phyloP scores from a whole-genome alignment of 2,329 filamentous ascomycete genomes.

The Biscogniauxia sp. region DNA sequence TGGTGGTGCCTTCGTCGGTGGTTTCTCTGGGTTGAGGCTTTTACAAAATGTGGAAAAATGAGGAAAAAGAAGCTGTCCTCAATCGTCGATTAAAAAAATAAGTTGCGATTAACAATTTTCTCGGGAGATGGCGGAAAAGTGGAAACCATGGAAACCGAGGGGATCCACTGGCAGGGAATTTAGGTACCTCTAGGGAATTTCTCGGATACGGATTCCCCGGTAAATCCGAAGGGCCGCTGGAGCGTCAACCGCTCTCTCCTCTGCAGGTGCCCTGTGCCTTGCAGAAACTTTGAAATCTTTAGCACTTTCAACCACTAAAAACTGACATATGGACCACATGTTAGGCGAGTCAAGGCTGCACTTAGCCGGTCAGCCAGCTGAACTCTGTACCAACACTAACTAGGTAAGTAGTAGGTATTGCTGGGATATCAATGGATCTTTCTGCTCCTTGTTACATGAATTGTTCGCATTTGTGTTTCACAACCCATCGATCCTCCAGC shows the following conservation, averaged over 20 bases:
- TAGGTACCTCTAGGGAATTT: slow-evolving; percentile 9
- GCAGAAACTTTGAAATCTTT: slow-evolving; percentile 8
- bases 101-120: slow-evolving; percentile 14
- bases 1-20: slow-evolving; percentile 11
- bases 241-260: slow-evolving; percentile 4
- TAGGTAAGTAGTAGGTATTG: no score
- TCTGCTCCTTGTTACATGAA: background rate
- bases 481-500: background rate
- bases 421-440: no score
- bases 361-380: background rate
- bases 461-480: background rate
- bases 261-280: slow-evolving; percentile 5
- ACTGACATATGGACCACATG: slow-evolving; percentile 8
- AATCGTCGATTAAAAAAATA: slow-evolving; percentile 5
- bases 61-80: slow-evolving; percentile 16
- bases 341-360: background rate
- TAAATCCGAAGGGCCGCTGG: slow-evolving; percentile 4
- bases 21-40: slow-evolving; percentile 22
- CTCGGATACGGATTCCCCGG: slow-evolving; percentile 16
- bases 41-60: slow-evolving; percentile 17
- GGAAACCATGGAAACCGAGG: slow-evolving; percentile 4
- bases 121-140: slow-evolving; percentile 21
- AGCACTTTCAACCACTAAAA: slow-evolving; percentile 16
- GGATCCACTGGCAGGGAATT: slow-evolving; percentile 9
- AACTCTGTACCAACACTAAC: background rate